Evolutionary conservation across 768 basidiomycete genomes (phyloP).

Genomic region (Trametes cinnabarina): DNA sequence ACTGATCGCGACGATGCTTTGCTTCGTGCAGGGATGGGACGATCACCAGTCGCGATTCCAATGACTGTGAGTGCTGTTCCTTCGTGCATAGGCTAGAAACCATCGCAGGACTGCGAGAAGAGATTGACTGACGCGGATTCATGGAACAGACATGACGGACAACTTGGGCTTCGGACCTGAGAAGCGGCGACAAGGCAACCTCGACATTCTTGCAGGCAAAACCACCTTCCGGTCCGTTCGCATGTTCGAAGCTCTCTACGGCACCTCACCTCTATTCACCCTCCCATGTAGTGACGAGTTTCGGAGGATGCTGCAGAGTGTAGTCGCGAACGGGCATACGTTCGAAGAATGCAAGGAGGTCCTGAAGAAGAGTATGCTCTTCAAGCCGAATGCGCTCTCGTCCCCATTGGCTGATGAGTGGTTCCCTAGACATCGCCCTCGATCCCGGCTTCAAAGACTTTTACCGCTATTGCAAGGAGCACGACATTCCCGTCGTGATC

Average conservation of each 20-base stretch:
- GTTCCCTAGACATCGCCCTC: slow-evolving; percentile 77
- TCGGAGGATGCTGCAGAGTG: slow-evolving; percentile 79
- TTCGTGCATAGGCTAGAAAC: no score
- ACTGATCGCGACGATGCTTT: slow-evolving; percentile 1
- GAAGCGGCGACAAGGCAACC: slow-evolving; percentile 70
- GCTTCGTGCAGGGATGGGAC: slow-evolving; percentile 72
- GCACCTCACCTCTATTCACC: neutral
- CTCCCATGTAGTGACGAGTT: slow-evolving; percentile 72
- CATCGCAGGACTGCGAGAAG: no score
- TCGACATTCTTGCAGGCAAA: slow-evolving; percentile 64
- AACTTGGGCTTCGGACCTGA: slow-evolving; percentile 82
- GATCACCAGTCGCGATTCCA: slow-evolving; percentile 89
- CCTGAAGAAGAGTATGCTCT: slow-evolving; percentile 62
- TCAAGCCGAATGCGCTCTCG: neutral
- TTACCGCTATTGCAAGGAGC: slow-evolving; percentile 75
- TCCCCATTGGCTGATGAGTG: no score
- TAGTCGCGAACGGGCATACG: slow-evolving; percentile 67
- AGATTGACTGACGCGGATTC: neutral
- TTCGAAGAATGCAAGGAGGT: slow-evolving; percentile 85
- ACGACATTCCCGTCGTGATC: slow-evolving; percentile 86
- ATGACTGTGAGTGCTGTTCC: slow-evolving; percentile 65
- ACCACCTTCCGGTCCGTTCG: slow-evolving; percentile 62
- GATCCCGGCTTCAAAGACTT: slow-evolving; percentile 90
- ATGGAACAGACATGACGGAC: slow-evolving; percentile 78
- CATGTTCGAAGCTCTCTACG: neutral